Percentiles rank a stretch among this genome's conserved stretches.
These are phyloP conservation scores for Helenozyma rhizophorensis DNA, from an alignment of 805 yeast genomes.

Conservation along the genomic window DNA sequence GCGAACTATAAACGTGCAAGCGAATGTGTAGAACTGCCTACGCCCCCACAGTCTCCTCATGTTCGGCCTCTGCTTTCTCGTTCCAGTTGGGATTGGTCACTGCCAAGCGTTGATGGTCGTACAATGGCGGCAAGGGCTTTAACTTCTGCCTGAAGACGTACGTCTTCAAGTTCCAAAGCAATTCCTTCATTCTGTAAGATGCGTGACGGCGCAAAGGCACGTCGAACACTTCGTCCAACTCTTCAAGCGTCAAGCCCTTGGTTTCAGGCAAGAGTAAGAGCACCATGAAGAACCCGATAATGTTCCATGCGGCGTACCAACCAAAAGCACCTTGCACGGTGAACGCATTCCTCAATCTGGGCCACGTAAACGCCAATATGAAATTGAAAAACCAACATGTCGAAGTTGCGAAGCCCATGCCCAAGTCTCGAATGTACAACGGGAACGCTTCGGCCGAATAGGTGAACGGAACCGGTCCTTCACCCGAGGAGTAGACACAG, in stretches of 20 bases:
- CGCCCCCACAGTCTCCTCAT: conserved; percentile 45
- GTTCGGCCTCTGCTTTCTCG: conserved; percentile 51
- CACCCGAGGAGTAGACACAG: conserved; percentile 74
- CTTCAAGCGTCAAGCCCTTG: conserved; percentile 67
- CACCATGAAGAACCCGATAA: conserved; percentile 64
- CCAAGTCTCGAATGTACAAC: conserved; percentile 71
- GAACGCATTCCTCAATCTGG: conserved; percentile 60
- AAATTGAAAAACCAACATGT: conserved; percentile 74
- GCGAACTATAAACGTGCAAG: too few species aligned
- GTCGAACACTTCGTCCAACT: conserved; percentile 67
- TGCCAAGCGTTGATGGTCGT: conserved; percentile 54
- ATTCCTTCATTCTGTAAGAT: conserved; percentile 26
- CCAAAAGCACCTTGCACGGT: conserved; percentile 84
- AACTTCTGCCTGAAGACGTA: conserved; percentile 42
- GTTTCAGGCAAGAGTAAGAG: conserved; percentile 73
- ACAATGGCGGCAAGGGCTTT: conserved; percentile 50
- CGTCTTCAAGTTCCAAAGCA: conserved; percentile 42
- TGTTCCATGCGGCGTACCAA: conserved; percentile 83
- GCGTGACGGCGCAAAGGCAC: conserved; percentile 57
- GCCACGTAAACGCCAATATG: conserved; percentile 74
- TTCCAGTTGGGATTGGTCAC: conserved; percentile 61
- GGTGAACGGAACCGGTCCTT: conserved; percentile 88
- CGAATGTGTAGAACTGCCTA: too few species aligned
- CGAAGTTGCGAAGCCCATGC: conserved; percentile 76
- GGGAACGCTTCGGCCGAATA: conserved; percentile 85